Evolutionary conservation across 805 yeast species (phyloP), one percentile per base, ranked within the genome.

Genomic region (Phaffomyces antillensis): DNA sequence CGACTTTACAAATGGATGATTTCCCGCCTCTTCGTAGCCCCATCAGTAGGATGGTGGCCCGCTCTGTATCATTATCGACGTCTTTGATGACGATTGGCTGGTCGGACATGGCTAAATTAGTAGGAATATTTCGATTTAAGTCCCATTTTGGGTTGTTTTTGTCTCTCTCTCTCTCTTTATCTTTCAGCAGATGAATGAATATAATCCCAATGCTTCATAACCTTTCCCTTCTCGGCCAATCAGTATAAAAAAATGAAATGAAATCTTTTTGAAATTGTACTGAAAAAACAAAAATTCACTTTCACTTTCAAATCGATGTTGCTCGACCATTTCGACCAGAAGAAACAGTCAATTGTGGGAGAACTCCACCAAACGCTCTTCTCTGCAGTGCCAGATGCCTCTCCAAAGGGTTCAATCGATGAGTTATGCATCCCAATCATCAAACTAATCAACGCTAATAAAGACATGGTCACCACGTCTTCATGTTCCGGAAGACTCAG

Each of bases 1-100:
- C 95, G 13, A 93, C 98, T 60, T 91, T 89, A 58, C 96, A 83
- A 30, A 93, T 93, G 4, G 97, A 89, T 9, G 96, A 87, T 65
- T 93, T 93, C 13, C 99, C 99, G 18, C 91, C 86, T 61, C 59
- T 49, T 39, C 96, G 76, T 32, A 89, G 73, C 1, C 97, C 97
- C 96, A 89, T 86, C 45, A 89, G 65, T 25, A 89, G 71, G 39
- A 89, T 80, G 34, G 89, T 84, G n/a, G 95, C 95, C 11, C 60
- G 44, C 59, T 79, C 82, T 34, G 81, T 72, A 49, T 77, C 83
- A 28, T 66, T 66, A 5, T 71, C 64, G n/a, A 60, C 51, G 16
- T 54, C 58, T 8, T 39, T 44, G 12, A 45, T 31, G 12, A 42
- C 25, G 10, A 26, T 28, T 9, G 41, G 46, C 15, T 45, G 46